Percentiles rank a stretch among this genome's conserved stretches.
These are phyloP conservation scores for Solanum bulbocastanum DNA, from an alignment of 257 asterid genomes.

Conservation along the genomic window DNA sequence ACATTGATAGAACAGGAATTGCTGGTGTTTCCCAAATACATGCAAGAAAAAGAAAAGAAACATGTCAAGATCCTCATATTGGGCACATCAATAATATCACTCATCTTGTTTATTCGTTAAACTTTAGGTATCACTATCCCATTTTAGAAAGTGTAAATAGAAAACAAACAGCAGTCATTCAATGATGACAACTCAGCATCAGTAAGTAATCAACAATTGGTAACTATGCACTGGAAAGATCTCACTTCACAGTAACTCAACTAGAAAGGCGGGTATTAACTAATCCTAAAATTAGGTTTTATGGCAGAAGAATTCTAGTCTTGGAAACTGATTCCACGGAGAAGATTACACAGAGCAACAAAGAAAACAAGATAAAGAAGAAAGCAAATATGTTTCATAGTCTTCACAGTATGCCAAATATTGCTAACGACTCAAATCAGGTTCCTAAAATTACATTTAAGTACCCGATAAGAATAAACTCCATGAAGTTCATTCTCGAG, in stretches of 20 bases:
- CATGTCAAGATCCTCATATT: constrained; percentile 8
- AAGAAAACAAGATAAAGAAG: background rate
- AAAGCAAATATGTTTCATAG: background rate
- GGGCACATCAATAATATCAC: background rate
- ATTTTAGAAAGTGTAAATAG: background rate
- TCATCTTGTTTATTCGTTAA: background rate
- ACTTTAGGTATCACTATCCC: background rate
- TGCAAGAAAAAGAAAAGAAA: constrained; percentile 14
- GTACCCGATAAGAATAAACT: background rate
- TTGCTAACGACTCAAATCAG: background rate
- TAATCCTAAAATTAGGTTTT: background rate
- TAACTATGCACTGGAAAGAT: background rate
- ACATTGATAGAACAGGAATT: constrained; percentile 95
- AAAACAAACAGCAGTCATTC: background rate
- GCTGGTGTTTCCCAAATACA: constrained; percentile 44
- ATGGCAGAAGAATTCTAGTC: background rate
- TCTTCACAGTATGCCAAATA: background rate
- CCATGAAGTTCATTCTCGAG: background rate
- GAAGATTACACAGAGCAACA: background rate
- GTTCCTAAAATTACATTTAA: background rate
- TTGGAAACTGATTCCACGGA: background rate
- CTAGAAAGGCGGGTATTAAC: background rate
- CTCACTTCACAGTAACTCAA: background rate
- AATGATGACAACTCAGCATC: background rate
- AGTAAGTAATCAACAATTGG: background rate